phyloP scores from a whole-genome alignment of 192 early-diverging fungal species.

The Rhizophagus clarus region DNA sequence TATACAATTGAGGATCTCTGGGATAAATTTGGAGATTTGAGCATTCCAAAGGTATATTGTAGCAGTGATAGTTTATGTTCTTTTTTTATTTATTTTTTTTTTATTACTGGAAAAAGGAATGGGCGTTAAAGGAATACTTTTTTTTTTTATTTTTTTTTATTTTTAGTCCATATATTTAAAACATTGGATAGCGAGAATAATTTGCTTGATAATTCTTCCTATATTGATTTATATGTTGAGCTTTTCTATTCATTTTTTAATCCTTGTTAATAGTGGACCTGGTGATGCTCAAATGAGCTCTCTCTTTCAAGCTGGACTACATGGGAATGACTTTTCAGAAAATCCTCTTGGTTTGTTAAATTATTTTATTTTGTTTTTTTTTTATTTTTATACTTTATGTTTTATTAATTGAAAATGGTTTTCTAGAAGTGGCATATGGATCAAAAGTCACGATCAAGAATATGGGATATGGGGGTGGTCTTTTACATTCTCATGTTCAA shows the following conservation, averaged over 20 bases:
- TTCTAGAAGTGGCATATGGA: slow-evolving; percentile 84
- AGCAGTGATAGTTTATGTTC: not conserved
- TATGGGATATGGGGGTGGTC: slow-evolving; percentile 77
- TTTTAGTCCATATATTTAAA: slow-evolving; percentile 57
- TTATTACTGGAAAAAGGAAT: not conserved
- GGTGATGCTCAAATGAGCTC: slow-evolving; percentile 97
- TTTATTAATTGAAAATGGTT: slow-evolving; percentile 11
- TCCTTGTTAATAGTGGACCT: slow-evolving; percentile 77
- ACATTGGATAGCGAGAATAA: slow-evolving; percentile 85
- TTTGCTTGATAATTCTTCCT: slow-evolving; percentile 82
- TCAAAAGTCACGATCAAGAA: slow-evolving; percentile 90
- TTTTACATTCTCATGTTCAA: slow-evolving; percentile 96
- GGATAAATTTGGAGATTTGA: slow-evolving; percentile 78
- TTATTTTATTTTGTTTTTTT: not conserved
- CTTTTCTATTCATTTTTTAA: slow-evolving; percentile 87
- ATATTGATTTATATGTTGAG: slow-evolving; percentile 79
- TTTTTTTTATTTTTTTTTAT: too few relatives aligned
- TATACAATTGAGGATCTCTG: slow-evolving; percentile 93
- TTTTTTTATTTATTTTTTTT: not conserved
- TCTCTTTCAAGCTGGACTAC: slow-evolving; percentile 89
- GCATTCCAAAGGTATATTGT: slow-evolving; percentile 50
- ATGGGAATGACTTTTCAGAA: slow-evolving; percentile 74
- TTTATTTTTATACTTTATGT: not conserved
- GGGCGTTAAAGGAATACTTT: not conserved
- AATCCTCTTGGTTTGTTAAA: slow-evolving; percentile 75